Percentiles rank a stretch among this genome's conserved stretches.
phyloP scores from a whole-genome alignment of 768 basidiomycete genomes.

The Tephrocybe sp. region DNA sequence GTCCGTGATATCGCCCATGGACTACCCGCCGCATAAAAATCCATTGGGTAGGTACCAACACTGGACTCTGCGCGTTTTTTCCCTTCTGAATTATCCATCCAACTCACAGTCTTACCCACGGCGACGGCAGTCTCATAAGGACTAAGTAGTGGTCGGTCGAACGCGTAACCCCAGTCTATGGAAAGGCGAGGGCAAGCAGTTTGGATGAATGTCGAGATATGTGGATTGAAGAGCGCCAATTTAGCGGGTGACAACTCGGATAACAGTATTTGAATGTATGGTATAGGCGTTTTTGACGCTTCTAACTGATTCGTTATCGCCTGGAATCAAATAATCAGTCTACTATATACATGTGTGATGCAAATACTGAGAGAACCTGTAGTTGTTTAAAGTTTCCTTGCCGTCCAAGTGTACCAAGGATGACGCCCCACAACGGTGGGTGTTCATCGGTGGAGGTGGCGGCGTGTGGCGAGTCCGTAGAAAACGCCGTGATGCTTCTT shows the following conservation, averaged over 20 bases:
- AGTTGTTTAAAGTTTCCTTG: slow-evolving; percentile 93
- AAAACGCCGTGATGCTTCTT: slow-evolving; percentile 46
- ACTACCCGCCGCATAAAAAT: slow-evolving; percentile 86
- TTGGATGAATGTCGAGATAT: slow-evolving; percentile 89
- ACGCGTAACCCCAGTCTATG: slow-evolving; percentile 99
- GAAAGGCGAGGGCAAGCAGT: slow-evolving; percentile 95
- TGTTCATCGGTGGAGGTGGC: slow-evolving; percentile 5
- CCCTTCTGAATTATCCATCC: slow-evolving; percentile 45
- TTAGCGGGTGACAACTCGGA: slow-evolving; percentile 98
- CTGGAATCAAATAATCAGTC: slow-evolving; percentile 26
- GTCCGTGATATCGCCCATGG: slow-evolving; percentile 71
- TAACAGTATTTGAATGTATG: slow-evolving; percentile 87
- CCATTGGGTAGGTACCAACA: slow-evolving; percentile 83
- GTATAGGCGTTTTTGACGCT: slow-evolving; percentile 50
- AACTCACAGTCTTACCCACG: slow-evolving; percentile 63
- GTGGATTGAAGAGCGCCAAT: slow-evolving; percentile 74
- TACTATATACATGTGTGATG: background rate
- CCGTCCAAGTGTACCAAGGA: slow-evolving; percentile 91
- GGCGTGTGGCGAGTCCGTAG: slow-evolving; percentile 14
- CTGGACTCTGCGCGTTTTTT: slow-evolving; percentile 19
- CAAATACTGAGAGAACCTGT: slow-evolving; percentile 40
- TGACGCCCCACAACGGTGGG: slow-evolving; percentile 77
- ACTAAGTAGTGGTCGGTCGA: slow-evolving; percentile 81
- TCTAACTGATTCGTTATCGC: slow-evolving; percentile 75
- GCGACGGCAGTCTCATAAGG: slow-evolving; percentile 93